Conservation (phyloP, 176 grass and related monocot genomes). For the Paspalum notatum region DNA sequence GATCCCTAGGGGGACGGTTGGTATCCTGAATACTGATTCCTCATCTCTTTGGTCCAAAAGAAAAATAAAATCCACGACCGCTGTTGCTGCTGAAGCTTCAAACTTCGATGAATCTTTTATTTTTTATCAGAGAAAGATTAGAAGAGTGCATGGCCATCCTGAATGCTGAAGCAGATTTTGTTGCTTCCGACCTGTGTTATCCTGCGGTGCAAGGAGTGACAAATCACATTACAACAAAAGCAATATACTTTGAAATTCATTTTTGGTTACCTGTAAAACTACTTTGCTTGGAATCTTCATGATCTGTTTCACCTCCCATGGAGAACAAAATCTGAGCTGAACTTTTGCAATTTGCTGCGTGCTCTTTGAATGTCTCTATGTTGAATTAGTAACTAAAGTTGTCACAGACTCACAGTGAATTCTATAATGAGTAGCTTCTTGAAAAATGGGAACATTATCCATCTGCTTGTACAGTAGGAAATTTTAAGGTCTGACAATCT, state of each 20-base stretch:
- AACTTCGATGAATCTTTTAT: not conserved
- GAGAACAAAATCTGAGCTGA: not conserved
- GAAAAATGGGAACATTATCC: not conserved
- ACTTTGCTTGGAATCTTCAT: not conserved
- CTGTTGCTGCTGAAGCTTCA: not conserved
- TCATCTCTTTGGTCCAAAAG: not conserved
- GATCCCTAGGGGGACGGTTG: not conserved
- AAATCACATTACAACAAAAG: not conserved
- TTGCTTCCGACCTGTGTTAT: not conserved
- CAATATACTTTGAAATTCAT: not conserved
- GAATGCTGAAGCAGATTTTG: too few relatives aligned
- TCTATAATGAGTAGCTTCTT: not conserved
- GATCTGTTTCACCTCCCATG: not conserved
- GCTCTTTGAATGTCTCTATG: not conserved
- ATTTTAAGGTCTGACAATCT: constrained; percentile 2
- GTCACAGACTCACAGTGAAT: not conserved
- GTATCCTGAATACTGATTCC: not conserved
- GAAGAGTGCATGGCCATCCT: not conserved
- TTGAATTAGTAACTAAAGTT: not conserved
- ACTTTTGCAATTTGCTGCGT: constrained; percentile 3
- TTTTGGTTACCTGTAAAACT: not conserved
- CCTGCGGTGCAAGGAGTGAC: not conserved
- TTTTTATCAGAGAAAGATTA: not conserved
- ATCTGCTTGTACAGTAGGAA: not conserved
- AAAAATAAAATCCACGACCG: not conserved